Percentiles rank a stretch among this genome's conserved stretches.
Conservation (phyloP, 495 filamentous ascomycete species). For the Podospora comata region DNA sequence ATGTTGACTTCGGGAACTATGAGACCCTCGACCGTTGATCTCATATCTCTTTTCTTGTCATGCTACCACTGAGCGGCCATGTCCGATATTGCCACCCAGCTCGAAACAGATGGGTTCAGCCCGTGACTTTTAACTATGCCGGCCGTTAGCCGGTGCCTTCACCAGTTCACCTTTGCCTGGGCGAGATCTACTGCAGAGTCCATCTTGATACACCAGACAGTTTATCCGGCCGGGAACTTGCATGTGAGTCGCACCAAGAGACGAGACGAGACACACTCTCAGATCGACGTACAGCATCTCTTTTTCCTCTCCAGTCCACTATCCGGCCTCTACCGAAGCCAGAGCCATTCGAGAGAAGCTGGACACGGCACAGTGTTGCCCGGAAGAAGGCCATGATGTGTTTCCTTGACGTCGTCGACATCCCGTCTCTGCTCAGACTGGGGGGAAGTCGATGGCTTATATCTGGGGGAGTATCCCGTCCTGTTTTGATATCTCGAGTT, state of each 20-base stretch:
- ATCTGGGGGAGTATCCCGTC: conserved; percentile 27
- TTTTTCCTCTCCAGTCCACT: conserved; percentile 12
- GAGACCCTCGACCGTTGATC: background rate
- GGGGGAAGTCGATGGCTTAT: conserved; percentile 21
- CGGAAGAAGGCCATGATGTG: conserved; percentile 19
- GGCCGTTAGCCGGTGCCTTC: conserved; percentile 18
- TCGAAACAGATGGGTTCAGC: conserved; percentile 20
- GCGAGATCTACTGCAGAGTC: conserved; percentile 28
- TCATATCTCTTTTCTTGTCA: conserved; percentile 2
- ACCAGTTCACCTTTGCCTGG: conserved; percentile 16
- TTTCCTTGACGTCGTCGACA: conserved; percentile 11
- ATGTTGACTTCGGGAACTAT: background rate
- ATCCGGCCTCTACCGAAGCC: conserved; percentile 14
- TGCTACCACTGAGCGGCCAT: background rate
- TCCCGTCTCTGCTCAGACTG: conserved; percentile 13
- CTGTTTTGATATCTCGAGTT: conserved; percentile 12
- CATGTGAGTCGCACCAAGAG: conserved; percentile 25
- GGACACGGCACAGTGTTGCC: conserved; percentile 25
- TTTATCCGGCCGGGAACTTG: conserved; percentile 35
- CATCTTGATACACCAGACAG: conserved; percentile 38
- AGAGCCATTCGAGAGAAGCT: conserved; percentile 5
- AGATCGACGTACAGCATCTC: conserved; percentile 24
- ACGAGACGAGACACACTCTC: conserved; percentile 28
- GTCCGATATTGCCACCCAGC: conserved; percentile 10
- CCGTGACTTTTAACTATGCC: conserved; percentile 21